phyloP scores from a whole-genome alignment of 441 rosid genomes.

The Eruca vesicaria region DNA sequence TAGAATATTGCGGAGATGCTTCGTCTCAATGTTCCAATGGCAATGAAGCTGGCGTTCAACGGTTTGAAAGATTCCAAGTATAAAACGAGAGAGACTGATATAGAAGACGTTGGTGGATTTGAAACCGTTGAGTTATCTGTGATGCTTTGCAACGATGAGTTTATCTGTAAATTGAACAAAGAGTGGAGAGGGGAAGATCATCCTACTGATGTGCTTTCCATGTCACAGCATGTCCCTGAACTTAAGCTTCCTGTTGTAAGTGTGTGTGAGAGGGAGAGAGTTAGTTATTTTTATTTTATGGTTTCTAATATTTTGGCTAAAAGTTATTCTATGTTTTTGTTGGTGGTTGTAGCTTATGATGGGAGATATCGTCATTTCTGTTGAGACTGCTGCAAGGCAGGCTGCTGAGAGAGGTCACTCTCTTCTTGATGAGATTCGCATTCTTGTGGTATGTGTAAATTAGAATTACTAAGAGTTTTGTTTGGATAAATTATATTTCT shows the following conservation, averaged over 20 bases:
- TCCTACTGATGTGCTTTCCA: constrained; percentile 94
- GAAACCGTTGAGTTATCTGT: constrained; percentile 75
- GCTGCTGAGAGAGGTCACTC: constrained; percentile 89
- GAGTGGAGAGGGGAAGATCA: constrained; percentile 97
- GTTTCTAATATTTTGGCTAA: background rate
- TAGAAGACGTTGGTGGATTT: constrained; percentile 67
- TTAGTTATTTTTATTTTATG: background rate
- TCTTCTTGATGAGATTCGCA: constrained; percentile 84
- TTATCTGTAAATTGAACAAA: constrained; percentile 74
- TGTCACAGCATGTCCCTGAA: constrained; percentile 78
- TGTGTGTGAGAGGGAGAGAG: constrained; percentile 2
- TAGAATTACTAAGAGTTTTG: background rate
- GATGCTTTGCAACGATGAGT: constrained; percentile 81
- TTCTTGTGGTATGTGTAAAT: constrained; percentile 69
- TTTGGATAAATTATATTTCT: background rate
- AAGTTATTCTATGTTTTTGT: background rate
- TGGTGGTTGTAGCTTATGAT: constrained; percentile 88
- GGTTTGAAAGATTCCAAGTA: constrained; percentile 56
- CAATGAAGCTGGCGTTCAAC: constrained; percentile 74
- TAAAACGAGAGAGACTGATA: constrained; percentile 69
- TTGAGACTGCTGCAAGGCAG: constrained; percentile 86
- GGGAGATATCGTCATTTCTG: constrained; percentile 92
- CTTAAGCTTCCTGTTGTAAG: constrained; percentile 79
- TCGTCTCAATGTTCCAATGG: constrained; percentile 79
- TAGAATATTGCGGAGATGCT: constrained; percentile 89